Base-by-base conservation (phyloP, 306 rosid genomes). In the Crotalaria pallida region DNA sequence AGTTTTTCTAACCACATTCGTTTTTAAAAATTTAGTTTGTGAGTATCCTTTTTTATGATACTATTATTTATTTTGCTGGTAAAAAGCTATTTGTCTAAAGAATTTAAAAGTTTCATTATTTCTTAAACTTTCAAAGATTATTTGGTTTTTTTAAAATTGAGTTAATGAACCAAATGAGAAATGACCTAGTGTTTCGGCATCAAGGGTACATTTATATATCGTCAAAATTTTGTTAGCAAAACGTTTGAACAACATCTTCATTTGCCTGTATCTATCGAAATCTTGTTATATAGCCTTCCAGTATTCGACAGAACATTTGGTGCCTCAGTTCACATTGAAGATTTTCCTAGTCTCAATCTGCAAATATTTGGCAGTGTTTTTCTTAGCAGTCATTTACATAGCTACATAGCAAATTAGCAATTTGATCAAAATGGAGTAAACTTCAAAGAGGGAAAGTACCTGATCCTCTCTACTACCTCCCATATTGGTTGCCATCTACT, bases 401-500 rank as follows among this genome's bases (percentile, higher is more conserved):
- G 34, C 60, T 24, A 53, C 22, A 31, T 4, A 33, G 3, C 1
- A 31, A 58, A n/a, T 7, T 1, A 29, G 21, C 13, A 58, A n/a
- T n/a, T n/a, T 7, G 10, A 9, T 33, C 24, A 16, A 15, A 12
- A 33, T 6, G 13, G 43, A 44, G 18, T 13, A 44, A 44, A 13
- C n/a, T n/a, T 5, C n/a, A 15, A 13, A 51, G 3, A 11, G 15
- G 7, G n/a, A 13, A 55, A 55, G 36, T 48, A 56, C 75, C 75
- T 79, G 12, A 17, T 65, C 6, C 74, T 49, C 27, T 33, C 68
- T 5, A 81, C 58, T 16, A 45, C 76, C 12, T 58, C 26, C 85
- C 86, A 74, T 17, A 74, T 76, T 73, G 61, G 66, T 58, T 77
- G 83, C 43, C 83, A 51, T n/a, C 73, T 74, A 62, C 79, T 76